Evolutionary conservation across 768 basidiomycete genomes (phyloP), one percentile per base, ranked within the genome.

Genomic region (Boletus sp.): DNA sequence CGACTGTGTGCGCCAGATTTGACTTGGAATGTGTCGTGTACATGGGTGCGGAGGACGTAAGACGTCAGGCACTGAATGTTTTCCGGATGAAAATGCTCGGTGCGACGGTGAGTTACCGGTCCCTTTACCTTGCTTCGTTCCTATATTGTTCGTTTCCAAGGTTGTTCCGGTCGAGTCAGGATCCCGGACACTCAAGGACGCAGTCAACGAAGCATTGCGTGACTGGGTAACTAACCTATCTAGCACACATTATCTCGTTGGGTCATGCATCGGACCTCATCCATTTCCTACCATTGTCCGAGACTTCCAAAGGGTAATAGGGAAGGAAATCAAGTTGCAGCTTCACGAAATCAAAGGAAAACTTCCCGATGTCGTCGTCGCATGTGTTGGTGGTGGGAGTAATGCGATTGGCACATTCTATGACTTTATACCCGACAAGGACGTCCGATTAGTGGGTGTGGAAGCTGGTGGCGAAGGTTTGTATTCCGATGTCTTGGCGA

Each of bases 271-370:
- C 60, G 97, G 97, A 15, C 97, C 97, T 4, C 95, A 98, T 71
- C 97, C 97, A 2, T 98, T 99, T 84, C 97, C 97, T 2, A 98
- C 97, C 21, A 92, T 99, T 54, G 97, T 99, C 40, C 88, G 97
- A 44, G 97, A 99, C 72, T 98, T 95, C 82, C 97, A 99, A 69
- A 85, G 87, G 60, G 83, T 98, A 35, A 99, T 99, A 61, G 88
- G 96, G 3, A 77, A 87, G 67, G 97, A 99, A 74, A 97, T 98
- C 75, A 98, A 93, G 73, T 74, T 74, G 17, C 97, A 98, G 71
- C 70, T 98, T 58, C 71, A 81, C 49, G 85, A 82, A 49, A 74
- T 71, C 41, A 79, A 78, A 42, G 89, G 90, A 21, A 97, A 95
- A 71, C 83, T 98, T 5, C 97, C 96, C 8, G 94, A 98, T 61